A percentile compares a stretch with the other conserved stretches of the same genome.
phyloP scores from a whole-genome alignment of 1,284 basidiomycete species.

The Melampsora americana region DNA sequence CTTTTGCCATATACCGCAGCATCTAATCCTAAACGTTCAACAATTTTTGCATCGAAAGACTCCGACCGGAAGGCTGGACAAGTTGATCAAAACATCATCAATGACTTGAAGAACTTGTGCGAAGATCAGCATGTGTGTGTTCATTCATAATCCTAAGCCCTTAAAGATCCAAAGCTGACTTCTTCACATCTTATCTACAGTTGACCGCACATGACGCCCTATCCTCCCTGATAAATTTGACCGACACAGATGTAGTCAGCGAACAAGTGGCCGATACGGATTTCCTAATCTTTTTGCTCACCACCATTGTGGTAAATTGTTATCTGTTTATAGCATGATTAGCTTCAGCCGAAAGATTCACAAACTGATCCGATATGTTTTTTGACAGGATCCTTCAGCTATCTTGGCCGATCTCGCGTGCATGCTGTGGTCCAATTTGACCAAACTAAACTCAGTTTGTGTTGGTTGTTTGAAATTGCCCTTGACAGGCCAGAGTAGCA shows the following conservation, averaged over 20 bases:
- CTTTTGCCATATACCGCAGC: slow-evolving; percentile 74
- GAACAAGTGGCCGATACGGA: slow-evolving; percentile 68
- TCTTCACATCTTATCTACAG: slow-evolving; percentile 56
- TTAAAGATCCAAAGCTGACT: slow-evolving; percentile 40
- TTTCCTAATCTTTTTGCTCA: slow-evolving; percentile 79
- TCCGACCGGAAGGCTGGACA: slow-evolving; percentile 42
- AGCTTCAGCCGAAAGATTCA: neutral
- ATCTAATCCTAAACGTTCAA: slow-evolving; percentile 64
- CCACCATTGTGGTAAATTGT: slow-evolving; percentile 78
- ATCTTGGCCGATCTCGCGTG: slow-evolving; percentile 88
- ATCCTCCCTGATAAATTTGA: slow-evolving; percentile 87
- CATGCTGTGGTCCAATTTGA: slow-evolving; percentile 94
- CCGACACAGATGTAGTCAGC: slow-evolving; percentile 73
- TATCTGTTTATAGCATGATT: neutral
- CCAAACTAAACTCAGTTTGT: slow-evolving; percentile 68
- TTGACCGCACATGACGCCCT: slow-evolving; percentile 91
- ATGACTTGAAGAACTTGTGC: slow-evolving; percentile 59
- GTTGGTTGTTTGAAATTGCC: slow-evolving; percentile 65
- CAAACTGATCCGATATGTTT: neutral
- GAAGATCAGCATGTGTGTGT: slow-evolving; percentile 67
- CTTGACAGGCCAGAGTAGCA: slow-evolving; percentile 44
- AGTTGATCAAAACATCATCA: slow-evolving; percentile 49
- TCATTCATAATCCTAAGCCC: slow-evolving; percentile 67
- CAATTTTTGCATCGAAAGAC: slow-evolving; percentile 69
- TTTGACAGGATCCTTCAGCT: slow-evolving; percentile 72